Evolutionary conservation across 257 asterid genomes (phyloP).

Genomic region (Buddleja alternifolia): DNA sequence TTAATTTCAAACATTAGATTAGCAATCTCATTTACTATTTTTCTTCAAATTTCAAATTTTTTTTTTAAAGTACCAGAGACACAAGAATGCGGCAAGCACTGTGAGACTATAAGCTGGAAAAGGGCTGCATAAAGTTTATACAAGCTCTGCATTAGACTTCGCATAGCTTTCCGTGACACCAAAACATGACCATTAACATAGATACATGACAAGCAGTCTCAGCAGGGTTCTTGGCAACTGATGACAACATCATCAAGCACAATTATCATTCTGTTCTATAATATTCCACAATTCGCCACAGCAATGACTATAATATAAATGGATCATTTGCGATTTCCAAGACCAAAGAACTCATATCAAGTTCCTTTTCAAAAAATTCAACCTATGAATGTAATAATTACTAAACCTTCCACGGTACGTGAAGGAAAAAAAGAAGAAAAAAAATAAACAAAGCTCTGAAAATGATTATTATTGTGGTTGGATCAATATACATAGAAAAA

Average conservation of each 20-base stretch:
- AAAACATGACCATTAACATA: conserved; percentile 12
- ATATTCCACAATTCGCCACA: not conserved
- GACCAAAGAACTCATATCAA: not conserved
- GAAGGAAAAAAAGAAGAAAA: not conserved
- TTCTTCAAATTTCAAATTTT: conserved; percentile 1
- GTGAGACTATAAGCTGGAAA: not conserved
- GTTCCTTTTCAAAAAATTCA: not conserved
- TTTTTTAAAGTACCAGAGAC: not conserved
- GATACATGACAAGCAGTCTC: conserved; percentile 17
- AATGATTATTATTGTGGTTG: not conserved
- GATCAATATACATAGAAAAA: not conserved
- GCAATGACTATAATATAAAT: not conserved
- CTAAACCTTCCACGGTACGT: not conserved
- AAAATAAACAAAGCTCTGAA: conserved; percentile 14
- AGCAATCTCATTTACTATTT: not conserved
- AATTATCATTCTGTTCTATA: not conserved
- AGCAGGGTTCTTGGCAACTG: conserved; percentile 1
- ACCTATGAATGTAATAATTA: not conserved
- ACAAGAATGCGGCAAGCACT: too few relatives aligned
- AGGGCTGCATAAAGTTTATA: not conserved
- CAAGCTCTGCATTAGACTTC: not conserved
- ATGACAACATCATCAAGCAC: conserved; percentile 16
- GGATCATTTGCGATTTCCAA: not conserved
- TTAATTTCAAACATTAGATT: conserved; percentile 9
- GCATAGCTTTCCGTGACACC: not conserved